Conservation (phyloP, 176 grass and related monocot genomes). For the Neostapfia colusana region DNA sequence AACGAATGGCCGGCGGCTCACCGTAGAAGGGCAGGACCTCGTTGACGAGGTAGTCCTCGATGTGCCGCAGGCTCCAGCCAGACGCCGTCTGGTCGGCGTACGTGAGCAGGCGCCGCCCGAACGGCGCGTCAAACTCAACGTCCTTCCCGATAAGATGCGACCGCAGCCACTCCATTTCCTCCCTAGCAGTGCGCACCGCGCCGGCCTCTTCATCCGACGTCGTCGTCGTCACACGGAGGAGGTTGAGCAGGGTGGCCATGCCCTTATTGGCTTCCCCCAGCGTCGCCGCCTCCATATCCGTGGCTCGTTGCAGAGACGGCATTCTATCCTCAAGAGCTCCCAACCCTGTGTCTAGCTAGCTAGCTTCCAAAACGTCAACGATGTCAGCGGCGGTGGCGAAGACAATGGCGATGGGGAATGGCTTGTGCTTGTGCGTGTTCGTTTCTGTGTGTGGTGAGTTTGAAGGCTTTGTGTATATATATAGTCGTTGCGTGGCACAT, state of each 20-base stretch:
- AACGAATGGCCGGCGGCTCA: too few relatives aligned
- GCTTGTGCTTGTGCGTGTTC: too few relatives aligned
- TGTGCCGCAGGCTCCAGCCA: conserved; percentile 51
- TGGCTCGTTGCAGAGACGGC: not conserved
- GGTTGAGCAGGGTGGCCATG: conserved; percentile 22
- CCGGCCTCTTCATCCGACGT: not conserved
- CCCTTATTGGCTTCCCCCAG: not conserved
- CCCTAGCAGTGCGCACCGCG: not conserved
- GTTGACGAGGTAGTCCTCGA: conserved; percentile 68
- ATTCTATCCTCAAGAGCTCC: too few relatives aligned
- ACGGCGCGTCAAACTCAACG: conserved; percentile 61
- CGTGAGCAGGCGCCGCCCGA: conserved; percentile 50
- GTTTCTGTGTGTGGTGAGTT: too few relatives aligned
- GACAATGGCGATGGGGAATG: too few relatives aligned
- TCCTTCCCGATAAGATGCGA: conserved; percentile 58
- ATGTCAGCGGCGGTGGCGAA: too few relatives aligned
- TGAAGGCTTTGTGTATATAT: too few relatives aligned
- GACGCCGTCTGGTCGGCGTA: conserved; percentile 80
- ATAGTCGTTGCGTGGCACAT: too few relatives aligned
- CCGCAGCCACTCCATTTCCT: conserved; percentile 57
- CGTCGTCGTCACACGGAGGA: conserved; percentile 18
- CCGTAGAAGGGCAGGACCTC: conserved; percentile 77
- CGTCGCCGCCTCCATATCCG: conserved; percentile 10
- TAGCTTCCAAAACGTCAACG: too few relatives aligned
- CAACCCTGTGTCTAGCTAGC: too few relatives aligned